Evolutionary conservation across 1,139 yeast species (phyloP).

Genomic region (Magnusiomyces ingens): DNA sequence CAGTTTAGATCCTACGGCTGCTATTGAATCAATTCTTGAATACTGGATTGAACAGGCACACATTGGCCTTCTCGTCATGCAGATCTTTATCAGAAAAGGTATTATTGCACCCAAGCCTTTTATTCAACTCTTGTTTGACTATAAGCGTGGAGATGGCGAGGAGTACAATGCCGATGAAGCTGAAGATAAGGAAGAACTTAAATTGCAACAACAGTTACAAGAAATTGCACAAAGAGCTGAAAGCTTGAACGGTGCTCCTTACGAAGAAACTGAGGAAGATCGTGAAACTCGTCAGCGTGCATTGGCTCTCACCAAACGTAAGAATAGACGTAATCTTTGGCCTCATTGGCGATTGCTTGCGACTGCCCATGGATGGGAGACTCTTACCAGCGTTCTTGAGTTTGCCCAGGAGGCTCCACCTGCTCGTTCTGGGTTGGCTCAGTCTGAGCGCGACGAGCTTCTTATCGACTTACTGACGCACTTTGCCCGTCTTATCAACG

Average conservation of each 20-base stretch:
- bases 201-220: background rate
- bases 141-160: constrained; percentile 17
- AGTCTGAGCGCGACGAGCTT: constrained; percentile 8
- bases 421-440: background rate
- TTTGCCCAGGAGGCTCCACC: constrained; percentile 2
- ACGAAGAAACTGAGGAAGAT: background rate
- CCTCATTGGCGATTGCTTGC: constrained; percentile 14
- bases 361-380: constrained; percentile 25
- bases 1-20: constrained; percentile 10
- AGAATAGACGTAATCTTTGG: background rate
- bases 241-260: background rate
- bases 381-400: constrained; percentile 17
- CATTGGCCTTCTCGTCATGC: constrained; percentile 67
- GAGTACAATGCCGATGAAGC: background rate
- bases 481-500: constrained; percentile 2
- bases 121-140: constrained; percentile 11
- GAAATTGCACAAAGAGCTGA: background rate
- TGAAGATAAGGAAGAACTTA: background rate
- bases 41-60: constrained; percentile 82
- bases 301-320: background rate
- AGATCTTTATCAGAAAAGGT: constrained; percentile 47
- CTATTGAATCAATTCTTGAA: constrained; percentile 60
- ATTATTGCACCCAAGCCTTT: constrained; percentile 18
- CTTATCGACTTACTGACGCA: constrained; percentile 6
- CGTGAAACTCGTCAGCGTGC: constrained; percentile 1